Evolutionary conservation across 2,329 filamentous ascomycete species (phyloP).

Genomic region (Hypoxylon sp.): DNA sequence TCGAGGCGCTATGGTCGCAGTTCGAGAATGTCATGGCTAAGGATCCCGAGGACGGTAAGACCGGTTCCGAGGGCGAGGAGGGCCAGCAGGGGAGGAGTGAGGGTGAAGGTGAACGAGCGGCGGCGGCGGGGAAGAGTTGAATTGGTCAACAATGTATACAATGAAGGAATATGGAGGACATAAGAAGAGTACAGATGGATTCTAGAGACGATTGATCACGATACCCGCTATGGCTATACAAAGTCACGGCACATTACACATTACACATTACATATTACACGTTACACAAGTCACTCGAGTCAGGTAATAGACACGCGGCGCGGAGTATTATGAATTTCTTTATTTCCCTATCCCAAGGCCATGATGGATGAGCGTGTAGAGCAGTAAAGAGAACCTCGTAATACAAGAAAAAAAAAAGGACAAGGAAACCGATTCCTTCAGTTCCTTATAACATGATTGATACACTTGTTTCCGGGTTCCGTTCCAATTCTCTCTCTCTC

Average conservation of each 20-base stretch:
- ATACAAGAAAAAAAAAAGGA: conserved; percentile 50
- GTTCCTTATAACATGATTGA: conserved; percentile 43
- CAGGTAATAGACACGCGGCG: conserved; percentile 6
- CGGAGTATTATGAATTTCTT: conserved; percentile 52
- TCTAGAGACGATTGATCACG: conserved; percentile 34
- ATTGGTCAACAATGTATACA: conserved; percentile 19
- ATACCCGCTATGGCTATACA: conserved; percentile 39
- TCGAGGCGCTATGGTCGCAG: conserved; percentile 96
- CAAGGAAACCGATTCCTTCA: conserved; percentile 42
- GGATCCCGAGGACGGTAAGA: conserved; percentile 61
- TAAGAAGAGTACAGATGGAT: conserved; percentile 5
- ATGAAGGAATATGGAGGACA: neutral
- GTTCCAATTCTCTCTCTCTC: conserved; percentile 10
- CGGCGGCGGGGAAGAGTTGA: conserved; percentile 23
- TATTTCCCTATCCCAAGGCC: conserved; percentile 56
- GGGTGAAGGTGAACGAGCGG: conserved; percentile 41
- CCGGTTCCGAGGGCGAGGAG: conserved; percentile 45
- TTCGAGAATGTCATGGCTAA: conserved; percentile 97
- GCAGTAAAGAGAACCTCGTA: conserved; percentile 38
- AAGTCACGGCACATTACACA: conserved; percentile 35
- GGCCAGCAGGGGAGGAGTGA: conserved; percentile 49
- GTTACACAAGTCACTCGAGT: neutral
- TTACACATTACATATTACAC: conserved; percentile 20
- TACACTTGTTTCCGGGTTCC: conserved; percentile 29
- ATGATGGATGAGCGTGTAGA: conserved; percentile 46